Conservation (phyloP, 1,284 basidiomycete genomes). For the Schizophyllum amplum region DNA sequence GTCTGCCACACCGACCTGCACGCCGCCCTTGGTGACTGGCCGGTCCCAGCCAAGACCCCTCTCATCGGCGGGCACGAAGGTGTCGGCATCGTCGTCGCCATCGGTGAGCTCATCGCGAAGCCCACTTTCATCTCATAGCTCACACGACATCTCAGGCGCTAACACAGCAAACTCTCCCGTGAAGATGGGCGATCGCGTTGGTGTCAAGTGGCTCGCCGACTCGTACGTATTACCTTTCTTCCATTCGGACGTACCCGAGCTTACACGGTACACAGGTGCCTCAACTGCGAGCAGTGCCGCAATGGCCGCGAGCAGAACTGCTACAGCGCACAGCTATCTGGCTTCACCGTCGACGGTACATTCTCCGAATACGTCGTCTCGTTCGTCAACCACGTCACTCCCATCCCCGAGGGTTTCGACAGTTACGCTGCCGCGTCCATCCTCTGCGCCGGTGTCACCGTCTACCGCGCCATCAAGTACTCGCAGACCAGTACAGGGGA, state of each 20-base stretch:
- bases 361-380: conserved; percentile 78
- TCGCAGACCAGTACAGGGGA: conserved; percentile 66
- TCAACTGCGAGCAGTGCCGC: conserved; percentile 71
- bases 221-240: conserved; percentile 32
- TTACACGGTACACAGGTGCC: conserved; percentile 19
- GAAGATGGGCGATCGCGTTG: conserved; percentile 74
- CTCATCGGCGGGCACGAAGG: conserved; percentile 86
- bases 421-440: conserved; percentile 74
- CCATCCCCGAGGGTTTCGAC: conserved; percentile 61
- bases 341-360: conserved; percentile 76
- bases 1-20: conserved; percentile 77
- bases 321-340: conserved; percentile 50
- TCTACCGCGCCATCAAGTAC: conserved; percentile 81
- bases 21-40: conserved; percentile 68
- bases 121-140: neutral
- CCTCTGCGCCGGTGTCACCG: conserved; percentile 76
- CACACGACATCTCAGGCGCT: conserved; percentile 14
- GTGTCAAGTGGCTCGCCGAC: conserved; percentile 81
- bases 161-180: conserved; percentile 55
- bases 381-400: conserved; percentile 64
- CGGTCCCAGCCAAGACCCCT: conserved; percentile 55
- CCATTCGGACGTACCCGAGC: neutral
- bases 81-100: conserved; percentile 45
- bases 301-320: conserved; percentile 72
- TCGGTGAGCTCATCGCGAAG: conserved; percentile 14